A percentile compares a stretch with the other conserved stretches of the same genome.
phyloP scores from a whole-genome alignment of 1,284 basidiomycete species.

The Malassezia arunalokei region DNA sequence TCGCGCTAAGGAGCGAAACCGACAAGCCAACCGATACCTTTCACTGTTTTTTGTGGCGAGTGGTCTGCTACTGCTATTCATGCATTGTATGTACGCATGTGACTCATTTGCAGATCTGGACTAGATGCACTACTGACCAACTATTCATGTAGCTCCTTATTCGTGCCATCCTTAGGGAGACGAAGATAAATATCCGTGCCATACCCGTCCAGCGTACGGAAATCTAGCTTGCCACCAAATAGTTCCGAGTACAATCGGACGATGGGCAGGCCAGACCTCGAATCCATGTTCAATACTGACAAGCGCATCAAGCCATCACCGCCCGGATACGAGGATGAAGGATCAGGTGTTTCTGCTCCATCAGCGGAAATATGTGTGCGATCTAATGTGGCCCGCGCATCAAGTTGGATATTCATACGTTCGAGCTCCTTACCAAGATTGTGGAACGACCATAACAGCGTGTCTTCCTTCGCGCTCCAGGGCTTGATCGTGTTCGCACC shows the following conservation, averaged over 20 bases:
- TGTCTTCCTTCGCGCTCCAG: background rate
- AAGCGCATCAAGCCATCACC: constrained; percentile 16
- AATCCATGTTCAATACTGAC: constrained; percentile 11
- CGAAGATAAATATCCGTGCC: constrained; percentile 16
- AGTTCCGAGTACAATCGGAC: constrained; percentile 14
- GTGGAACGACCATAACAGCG: constrained; percentile 11
- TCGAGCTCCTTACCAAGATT: constrained; percentile 15
- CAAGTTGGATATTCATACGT: constrained; percentile 7
- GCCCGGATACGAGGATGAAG: constrained; percentile 1
- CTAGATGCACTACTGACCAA: background rate
- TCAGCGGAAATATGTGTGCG: background rate
- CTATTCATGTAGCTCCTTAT: constrained; percentile 4
- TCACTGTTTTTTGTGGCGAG: constrained; percentile 74
- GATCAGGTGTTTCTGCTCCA: background rate
- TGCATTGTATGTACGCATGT: constrained; percentile 52
- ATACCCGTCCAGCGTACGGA: constrained; percentile 10
- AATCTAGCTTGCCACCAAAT: constrained; percentile 14
- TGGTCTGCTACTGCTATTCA: constrained; percentile 68
- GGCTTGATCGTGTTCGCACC: background rate
- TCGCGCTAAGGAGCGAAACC: constrained; percentile 66
- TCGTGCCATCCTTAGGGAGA: constrained; percentile 12
- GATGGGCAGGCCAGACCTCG: constrained; percentile 11
- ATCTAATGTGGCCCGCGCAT: background rate
- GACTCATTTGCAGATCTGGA: constrained; percentile 6
- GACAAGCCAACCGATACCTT: constrained; percentile 69